Percentiles rank a stretch among this genome's conserved stretches.
Conservation (phyloP, 768 basidiomycete species). For the Lepiota brunneoincarnata region DNA sequence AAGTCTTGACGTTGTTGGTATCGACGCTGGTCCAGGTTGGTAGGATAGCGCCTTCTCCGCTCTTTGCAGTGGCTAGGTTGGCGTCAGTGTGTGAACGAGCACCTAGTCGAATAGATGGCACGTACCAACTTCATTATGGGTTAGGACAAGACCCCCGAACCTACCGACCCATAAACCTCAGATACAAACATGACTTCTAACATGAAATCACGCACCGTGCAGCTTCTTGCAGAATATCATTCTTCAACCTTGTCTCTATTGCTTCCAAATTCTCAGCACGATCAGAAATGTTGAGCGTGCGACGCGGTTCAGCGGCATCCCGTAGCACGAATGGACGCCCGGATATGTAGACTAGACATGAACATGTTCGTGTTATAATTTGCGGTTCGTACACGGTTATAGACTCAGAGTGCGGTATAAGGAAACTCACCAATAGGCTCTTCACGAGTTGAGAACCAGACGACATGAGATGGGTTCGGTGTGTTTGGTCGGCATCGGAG, state of each 20-base stretch:
- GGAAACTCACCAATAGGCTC: slow-evolving; percentile 79
- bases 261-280: slow-evolving; percentile 94
- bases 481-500: slow-evolving; percentile 72
- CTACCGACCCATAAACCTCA: slow-evolving; percentile 33
- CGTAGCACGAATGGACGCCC: slow-evolving; percentile 91
- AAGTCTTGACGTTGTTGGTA: slow-evolving; percentile 77
- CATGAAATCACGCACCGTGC: slow-evolving; percentile 43
- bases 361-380: slow-evolving; percentile 11
- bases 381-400: background rate
- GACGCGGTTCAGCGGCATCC: slow-evolving; percentile 80
- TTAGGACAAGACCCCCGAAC: slow-evolving; percentile 87
- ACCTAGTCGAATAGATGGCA: background rate
- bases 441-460: slow-evolving; percentile 97
- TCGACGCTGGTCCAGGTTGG: slow-evolving; percentile 96
- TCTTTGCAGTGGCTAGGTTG: slow-evolving; percentile 21
- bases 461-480: slow-evolving; percentile 65
- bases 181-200: background rate
- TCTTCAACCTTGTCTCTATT: slow-evolving; percentile 85
- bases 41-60: slow-evolving; percentile 77
- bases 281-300: slow-evolving; percentile 79
- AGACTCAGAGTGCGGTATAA: background rate
- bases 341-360: slow-evolving; percentile 71
- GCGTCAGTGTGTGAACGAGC: background rate
- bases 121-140: slow-evolving; percentile 89
- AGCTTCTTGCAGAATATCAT: slow-evolving; percentile 88